A percentile compares a stretch with the other conserved stretches of the same genome.
phyloP scores from a whole-genome alignment of 768 basidiomycete species.

The Auricularia heimuer region DNA sequence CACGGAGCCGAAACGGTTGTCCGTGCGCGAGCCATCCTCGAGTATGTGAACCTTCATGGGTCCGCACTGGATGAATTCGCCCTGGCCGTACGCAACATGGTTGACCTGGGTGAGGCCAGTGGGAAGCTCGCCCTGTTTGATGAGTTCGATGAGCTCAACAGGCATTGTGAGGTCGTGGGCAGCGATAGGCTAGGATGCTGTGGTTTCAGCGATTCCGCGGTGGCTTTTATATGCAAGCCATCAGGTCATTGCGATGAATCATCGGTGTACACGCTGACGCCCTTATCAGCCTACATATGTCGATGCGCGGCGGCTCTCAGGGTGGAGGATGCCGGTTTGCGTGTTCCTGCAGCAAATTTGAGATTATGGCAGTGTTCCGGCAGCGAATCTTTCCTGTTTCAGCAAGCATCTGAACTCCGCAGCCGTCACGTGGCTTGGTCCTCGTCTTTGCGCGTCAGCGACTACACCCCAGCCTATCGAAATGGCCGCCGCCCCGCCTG shows the following conservation, averaged over 20 bases:
- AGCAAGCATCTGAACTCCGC: background rate
- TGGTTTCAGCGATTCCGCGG: background rate
- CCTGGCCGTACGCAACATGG: background rate
- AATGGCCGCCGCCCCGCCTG: background rate
- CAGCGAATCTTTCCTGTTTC: no score
- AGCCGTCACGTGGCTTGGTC: background rate
- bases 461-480: background rate
- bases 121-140: background rate
- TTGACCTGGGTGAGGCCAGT: background rate
- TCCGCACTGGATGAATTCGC: background rate
- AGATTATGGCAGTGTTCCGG: no score
- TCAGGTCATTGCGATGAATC: no score
- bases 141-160: background rate
- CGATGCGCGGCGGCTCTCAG: no score
- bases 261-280: no score
- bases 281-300: no score
- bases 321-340: no score
- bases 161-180: background rate
- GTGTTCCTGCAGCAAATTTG: no score
- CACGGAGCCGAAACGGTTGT: background rate
- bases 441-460: background rate
- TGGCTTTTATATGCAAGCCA: no score
- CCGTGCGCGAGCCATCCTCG: background rate
- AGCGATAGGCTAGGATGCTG: background rate
- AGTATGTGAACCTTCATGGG: background rate